Evolutionary conservation across 2,329 filamentous ascomycete species (phyloP).

Genomic region (Alternaria sp.): DNA sequence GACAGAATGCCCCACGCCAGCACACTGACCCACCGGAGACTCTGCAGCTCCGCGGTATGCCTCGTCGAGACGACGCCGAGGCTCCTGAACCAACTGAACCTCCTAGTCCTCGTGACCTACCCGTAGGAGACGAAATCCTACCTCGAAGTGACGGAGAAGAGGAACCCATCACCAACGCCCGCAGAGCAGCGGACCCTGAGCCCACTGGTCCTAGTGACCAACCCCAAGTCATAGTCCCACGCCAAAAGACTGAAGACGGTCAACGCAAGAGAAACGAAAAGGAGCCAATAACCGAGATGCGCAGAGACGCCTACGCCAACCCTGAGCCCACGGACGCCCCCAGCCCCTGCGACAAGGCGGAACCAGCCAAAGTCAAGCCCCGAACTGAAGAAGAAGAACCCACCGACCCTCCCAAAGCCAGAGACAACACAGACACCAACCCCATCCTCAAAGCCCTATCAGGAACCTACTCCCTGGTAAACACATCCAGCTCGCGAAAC

Average conservation of each 20-base stretch:
- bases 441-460: slow-evolving; percentile 27
- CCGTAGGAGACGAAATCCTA: not conserved
- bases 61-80: not conserved
- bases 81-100: not conserved
- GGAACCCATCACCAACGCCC: not conserved
- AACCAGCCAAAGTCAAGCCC: not conserved
- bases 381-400: not conserved
- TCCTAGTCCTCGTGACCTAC: not conserved
- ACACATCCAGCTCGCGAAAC: slow-evolving; percentile 31
- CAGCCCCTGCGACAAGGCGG: not conserved
- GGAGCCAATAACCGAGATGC: not conserved
- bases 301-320: not conserved
- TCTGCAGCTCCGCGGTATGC: not conserved
- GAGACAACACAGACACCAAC: not conserved
- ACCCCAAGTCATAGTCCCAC: not conserved
- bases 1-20: not conserved
- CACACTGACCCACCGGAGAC: not conserved
- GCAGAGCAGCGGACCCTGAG: not conserved
- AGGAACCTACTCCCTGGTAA: slow-evolving; percentile 33
- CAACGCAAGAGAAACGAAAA: not conserved
- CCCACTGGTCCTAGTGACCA: not conserved
- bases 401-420: not conserved
- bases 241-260: not conserved
- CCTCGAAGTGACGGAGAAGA: not conserved
- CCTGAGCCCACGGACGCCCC: not conserved